Conservation (phyloP, 768 basidiomycete species). For the Lactarius trivialis region DNA sequence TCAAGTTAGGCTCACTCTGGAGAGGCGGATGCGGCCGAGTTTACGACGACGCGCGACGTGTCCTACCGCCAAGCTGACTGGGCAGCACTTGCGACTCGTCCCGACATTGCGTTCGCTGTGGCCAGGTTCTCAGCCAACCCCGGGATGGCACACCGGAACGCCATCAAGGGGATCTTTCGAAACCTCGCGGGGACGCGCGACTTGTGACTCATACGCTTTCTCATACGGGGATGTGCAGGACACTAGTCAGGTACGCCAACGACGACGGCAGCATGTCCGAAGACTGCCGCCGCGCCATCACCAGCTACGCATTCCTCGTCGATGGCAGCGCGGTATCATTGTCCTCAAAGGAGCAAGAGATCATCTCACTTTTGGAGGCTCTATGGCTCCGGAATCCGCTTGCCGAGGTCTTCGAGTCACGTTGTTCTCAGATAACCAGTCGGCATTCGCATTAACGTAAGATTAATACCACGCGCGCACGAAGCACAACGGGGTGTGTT, state of each 20-base stretch:
- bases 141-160: not conserved
- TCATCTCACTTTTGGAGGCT: too few species aligned
- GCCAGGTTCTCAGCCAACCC: not conserved
- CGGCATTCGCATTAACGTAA: too few species aligned
- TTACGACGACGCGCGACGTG: not conserved
- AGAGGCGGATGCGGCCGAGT: not conserved
- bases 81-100: not conserved
- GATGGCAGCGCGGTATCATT: too few species aligned
- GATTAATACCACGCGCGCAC: too few species aligned
- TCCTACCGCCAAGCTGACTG: not conserved
- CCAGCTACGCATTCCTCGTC: too few species aligned
- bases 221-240: constrained; percentile 21
- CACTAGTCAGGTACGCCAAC: too few species aligned
- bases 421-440: too few species aligned
- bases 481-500: too few species aligned
- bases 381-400: too few species aligned
- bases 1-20: not conserved
- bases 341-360: too few species aligned
- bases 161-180: not conserved
- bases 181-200: not conserved
- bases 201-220: not conserved
- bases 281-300: too few species aligned
- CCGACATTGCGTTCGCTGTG: not conserved
- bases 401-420: too few species aligned
- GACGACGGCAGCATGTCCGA: constrained; percentile 16